A percentile compares a stretch with the other conserved stretches of the same genome.
phyloP scores from a whole-genome alignment of 441 rosid genomes.

The Melastoma candidum region DNA sequence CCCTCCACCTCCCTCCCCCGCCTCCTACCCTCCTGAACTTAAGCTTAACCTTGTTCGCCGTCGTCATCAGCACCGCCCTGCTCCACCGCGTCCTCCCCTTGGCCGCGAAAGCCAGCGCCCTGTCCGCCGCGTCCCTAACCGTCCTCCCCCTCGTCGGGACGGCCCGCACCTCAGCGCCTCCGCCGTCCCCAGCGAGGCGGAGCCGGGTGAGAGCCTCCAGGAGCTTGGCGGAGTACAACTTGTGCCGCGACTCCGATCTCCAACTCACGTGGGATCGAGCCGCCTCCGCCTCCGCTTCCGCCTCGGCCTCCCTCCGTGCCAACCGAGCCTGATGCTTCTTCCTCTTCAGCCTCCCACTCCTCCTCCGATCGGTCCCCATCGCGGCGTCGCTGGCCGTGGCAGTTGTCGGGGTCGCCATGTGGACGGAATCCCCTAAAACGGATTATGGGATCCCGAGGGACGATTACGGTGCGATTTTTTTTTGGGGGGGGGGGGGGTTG shows the following conservation, averaged over 20 bases:
- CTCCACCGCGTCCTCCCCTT: slow-evolving; percentile 87
- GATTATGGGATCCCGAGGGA: too few relatives aligned
- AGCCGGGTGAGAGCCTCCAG: slow-evolving; percentile 55
- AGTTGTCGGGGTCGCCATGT: too few relatives aligned
- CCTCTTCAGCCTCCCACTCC: slow-evolving; percentile 4
- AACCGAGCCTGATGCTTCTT: slow-evolving; percentile 20
- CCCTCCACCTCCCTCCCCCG: slow-evolving; percentile 52
- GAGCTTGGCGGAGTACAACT: slow-evolving; percentile 73
- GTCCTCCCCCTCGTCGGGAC: slow-evolving; percentile 47
- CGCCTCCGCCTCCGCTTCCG: neutral
- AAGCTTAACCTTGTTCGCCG: slow-evolving; percentile 52
- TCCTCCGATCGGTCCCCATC: too few relatives aligned
- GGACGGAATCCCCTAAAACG: too few relatives aligned
- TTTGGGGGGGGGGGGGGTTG: too few relatives aligned
- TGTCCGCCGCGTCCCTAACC: slow-evolving; percentile 80
- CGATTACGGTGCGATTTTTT: too few relatives aligned
- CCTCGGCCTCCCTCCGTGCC: slow-evolving; percentile 10
- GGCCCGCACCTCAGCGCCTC: slow-evolving; percentile 13
- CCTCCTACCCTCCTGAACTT: slow-evolving; percentile 45
- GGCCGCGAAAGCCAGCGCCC: slow-evolving; percentile 67
- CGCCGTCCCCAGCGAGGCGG: slow-evolving; percentile 30
- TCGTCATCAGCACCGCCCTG: slow-evolving; percentile 48
- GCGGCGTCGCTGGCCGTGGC: too few relatives aligned
- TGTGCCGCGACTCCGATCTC: slow-evolving; percentile 73
- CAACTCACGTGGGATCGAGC: slow-evolving; percentile 30